Percentiles rank a stretch among this genome's conserved stretches.
These are phyloP conservation scores for Salix udensis DNA, from an alignment of 345 rosid genomes.

Conservation along the genomic window DNA sequence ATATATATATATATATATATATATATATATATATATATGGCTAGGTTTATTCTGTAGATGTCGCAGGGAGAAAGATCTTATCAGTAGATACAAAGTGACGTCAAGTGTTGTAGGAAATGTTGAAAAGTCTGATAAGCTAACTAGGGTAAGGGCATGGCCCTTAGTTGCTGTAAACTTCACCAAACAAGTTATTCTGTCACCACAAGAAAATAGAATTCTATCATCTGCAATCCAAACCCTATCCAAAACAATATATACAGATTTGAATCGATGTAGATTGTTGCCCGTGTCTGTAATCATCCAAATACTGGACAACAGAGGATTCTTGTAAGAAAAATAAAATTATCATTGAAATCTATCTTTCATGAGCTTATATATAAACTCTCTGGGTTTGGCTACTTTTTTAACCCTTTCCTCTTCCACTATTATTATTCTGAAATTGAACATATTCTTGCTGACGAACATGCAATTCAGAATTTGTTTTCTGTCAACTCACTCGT, in stretches of 20 bases:
- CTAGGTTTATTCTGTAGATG: not conserved
- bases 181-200: not conserved
- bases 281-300: not conserved
- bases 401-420: not conserved
- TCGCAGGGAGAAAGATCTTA: not conserved
- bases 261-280: not conserved
- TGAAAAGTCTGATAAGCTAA: not conserved
- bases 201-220: not conserved
- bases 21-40: no score
- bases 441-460: not conserved
- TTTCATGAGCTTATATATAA: not conserved
- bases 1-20: no score
- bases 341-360: not conserved
- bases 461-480: not conserved
- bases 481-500: not conserved
- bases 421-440: not conserved
- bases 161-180: not conserved
- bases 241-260: not conserved
- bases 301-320: not conserved
- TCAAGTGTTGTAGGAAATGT: not conserved
- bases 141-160: not conserved
- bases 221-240: not conserved
- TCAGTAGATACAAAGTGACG: not conserved
- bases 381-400: not conserved
- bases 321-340: not conserved